Evolutionary conservation across 106 monocot genomes (phyloP).

Genomic region (Iris macrosiphon): DNA sequence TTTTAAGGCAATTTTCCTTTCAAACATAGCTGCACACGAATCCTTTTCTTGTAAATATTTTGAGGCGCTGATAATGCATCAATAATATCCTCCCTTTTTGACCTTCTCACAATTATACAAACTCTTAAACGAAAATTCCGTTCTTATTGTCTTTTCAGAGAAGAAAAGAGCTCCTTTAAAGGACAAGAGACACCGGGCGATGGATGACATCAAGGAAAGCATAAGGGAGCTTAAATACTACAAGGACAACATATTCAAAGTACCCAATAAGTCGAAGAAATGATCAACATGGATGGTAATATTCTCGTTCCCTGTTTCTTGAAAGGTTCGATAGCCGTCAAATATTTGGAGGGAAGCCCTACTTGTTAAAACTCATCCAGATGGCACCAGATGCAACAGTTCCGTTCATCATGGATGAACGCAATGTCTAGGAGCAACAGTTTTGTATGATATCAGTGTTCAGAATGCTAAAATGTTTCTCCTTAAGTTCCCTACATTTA

Average conservation of each 20-base stretch:
- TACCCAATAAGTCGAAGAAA: slow-evolving; percentile 9
- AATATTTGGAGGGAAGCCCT: too few species aligned
- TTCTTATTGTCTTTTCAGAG: slow-evolving; percentile 20
- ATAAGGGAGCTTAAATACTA: slow-evolving; percentile 73
- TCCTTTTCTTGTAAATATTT: background rate
- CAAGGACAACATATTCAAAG: slow-evolving; percentile 73
- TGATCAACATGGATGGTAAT: background rate
- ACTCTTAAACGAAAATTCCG: background rate
- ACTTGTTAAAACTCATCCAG: too few species aligned
- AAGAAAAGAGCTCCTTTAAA: slow-evolving; percentile 50
- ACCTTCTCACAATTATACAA: background rate
- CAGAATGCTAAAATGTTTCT: too few species aligned
- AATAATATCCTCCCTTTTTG: background rate
- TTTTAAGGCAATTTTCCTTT: background rate
- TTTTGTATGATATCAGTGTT: too few species aligned
- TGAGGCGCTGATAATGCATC: background rate
- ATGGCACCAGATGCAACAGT: too few species aligned
- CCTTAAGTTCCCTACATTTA: too few species aligned
- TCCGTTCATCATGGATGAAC: too few species aligned
- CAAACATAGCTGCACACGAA: background rate
- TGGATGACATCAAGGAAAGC: slow-evolving; percentile 94
- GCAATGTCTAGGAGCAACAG: too few species aligned
- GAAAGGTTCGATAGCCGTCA: too few species aligned
- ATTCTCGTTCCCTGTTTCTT: too few species aligned
- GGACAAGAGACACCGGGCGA: slow-evolving; percentile 76